A percentile compares a stretch with the other conserved stretches of the same genome.
Conservation (phyloP, 169 alveolate genomes). For the Pseudocohnilembus persalinus region DNA sequence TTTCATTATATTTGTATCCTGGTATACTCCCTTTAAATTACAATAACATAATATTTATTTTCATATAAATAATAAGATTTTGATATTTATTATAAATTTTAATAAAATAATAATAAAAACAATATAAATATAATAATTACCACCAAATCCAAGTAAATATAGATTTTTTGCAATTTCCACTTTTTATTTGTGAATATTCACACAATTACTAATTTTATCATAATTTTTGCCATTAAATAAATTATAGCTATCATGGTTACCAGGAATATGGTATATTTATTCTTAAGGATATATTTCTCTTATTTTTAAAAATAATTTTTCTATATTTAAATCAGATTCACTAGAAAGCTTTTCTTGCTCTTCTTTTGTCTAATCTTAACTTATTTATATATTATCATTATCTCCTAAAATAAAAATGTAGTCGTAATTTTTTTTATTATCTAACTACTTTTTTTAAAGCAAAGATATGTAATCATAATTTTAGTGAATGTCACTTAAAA, state of each 20-base stretch:
- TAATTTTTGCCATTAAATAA: conserved; percentile 3
- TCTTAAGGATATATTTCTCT: not conserved
- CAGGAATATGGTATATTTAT: not conserved
- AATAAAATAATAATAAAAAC: too few relatives aligned
- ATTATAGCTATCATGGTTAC: conserved; percentile 11
- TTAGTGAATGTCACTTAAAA: too few relatives aligned
- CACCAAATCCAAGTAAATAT: not conserved
- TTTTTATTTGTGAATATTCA: not conserved
- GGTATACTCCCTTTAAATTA: conserved; percentile 16
- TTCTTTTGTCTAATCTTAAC: not conserved
- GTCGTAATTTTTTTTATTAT: too few relatives aligned
- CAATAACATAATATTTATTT: not conserved
- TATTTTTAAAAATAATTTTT: conserved; percentile 8
- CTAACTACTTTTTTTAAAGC: too few relatives aligned
- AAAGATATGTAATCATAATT: too few relatives aligned
- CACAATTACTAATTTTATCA: not conserved
- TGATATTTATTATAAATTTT: too few relatives aligned
- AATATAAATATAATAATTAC: not conserved
- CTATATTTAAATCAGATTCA: not conserved
- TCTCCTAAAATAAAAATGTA: conserved; percentile 9
- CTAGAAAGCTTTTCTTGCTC: not conserved
- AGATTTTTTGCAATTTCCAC: not conserved
- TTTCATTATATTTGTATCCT: not conserved
- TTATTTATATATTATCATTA: conserved; percentile 2
- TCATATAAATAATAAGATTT: too few relatives aligned